Evolutionary conservation across 1,284 basidiomycete genomes (phyloP), one percentile per base, ranked within the genome.

Genomic region (Apiotrichum sp.): DNA sequence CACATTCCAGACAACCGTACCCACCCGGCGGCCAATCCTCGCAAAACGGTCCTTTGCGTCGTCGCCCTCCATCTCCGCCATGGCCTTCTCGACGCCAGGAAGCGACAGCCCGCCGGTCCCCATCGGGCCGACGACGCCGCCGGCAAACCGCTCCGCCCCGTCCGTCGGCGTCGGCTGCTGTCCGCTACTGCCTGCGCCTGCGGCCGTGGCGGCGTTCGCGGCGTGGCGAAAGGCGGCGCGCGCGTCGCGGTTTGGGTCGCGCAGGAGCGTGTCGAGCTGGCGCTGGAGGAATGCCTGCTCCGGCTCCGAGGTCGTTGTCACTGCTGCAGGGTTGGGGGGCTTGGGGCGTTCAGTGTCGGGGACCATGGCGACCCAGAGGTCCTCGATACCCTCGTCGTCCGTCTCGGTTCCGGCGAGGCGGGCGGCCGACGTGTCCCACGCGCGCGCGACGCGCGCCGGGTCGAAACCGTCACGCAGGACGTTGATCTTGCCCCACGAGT

Each of bases 401-500:
- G 59, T 62, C 10, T 64, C 84, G 80, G 47, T 63, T 14, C 34
- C 31, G 1, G 86, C 85, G n/a, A 34, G 41, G 14, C 53, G 52
- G n/a, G 44, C 53, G 47, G 76, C 46, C 49, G 73, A 72, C 7
- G 59, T 77, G 59, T 91, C 88, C 89, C 90, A 97, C 29, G 87
- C 89, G 53, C 86, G 85, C 2, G 84, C 85, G 82, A 90, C 88
- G 47, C 81, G 73, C 51, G 83, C 85, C 1, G 89, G 85, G 59
- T 96, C 91, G 65, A 98, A 98, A 0, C 89, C 87, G 45, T 98
- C 95, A 48, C 92, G 80, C 53, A 98, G 77, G 2, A 97, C 88
- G 3, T 82, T 81, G 62, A 98, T 97, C 80, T 98, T 98, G 3
- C 92, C 93, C 88, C 90, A 97, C 62, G 87, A 89, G 73, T 98